Evolutionary conservation across 805 yeast genomes (phyloP).

Genomic region (Pichia californica): DNA sequence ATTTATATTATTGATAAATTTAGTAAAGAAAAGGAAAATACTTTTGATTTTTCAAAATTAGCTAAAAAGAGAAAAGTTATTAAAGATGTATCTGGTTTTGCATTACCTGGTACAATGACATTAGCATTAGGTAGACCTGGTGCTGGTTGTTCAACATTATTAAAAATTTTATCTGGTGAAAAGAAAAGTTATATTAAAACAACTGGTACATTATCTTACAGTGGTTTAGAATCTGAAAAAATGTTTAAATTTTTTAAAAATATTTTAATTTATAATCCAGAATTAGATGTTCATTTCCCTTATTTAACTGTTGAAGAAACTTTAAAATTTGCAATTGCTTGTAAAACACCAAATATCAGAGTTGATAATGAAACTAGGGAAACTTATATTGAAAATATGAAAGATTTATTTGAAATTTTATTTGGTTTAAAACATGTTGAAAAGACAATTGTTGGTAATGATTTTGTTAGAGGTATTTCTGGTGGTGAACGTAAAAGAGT

Average conservation of each 20-base stretch:
- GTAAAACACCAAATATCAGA: conserved; percentile 46
- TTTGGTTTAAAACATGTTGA: conserved; percentile 55
- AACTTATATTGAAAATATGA: conserved; percentile 35
- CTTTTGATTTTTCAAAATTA: conserved; percentile 18
- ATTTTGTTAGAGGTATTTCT: conserved; percentile 61
- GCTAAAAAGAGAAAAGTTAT: conserved; percentile 19
- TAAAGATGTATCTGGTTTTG: conserved; percentile 17
- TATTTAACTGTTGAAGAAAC: conserved; percentile 49
- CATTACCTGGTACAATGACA: conserved; percentile 47
- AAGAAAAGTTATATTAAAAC: conserved; percentile 31
- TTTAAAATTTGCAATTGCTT: conserved; percentile 45
- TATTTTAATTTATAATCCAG: conserved; percentile 48
- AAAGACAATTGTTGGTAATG: conserved; percentile 60
- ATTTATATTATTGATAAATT: conserved; percentile 8
- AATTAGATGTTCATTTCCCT: conserved; percentile 51
- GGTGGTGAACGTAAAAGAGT: conserved; percentile 74
- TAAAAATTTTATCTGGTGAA: conserved; percentile 42
- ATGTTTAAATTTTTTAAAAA: conserved; percentile 40
- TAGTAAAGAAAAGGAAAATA: conserved; percentile 18
- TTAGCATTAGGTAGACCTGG: conserved; percentile 54
- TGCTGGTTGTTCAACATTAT: conserved; percentile 56
- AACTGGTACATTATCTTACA: conserved; percentile 38
- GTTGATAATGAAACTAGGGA: conserved; percentile 36
- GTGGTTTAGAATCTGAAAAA: conserved; percentile 40
- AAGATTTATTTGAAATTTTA: conserved; percentile 45